Conservation (phyloP, 2,329 filamentous ascomycete species). For the Fusarium hostae region DNA sequence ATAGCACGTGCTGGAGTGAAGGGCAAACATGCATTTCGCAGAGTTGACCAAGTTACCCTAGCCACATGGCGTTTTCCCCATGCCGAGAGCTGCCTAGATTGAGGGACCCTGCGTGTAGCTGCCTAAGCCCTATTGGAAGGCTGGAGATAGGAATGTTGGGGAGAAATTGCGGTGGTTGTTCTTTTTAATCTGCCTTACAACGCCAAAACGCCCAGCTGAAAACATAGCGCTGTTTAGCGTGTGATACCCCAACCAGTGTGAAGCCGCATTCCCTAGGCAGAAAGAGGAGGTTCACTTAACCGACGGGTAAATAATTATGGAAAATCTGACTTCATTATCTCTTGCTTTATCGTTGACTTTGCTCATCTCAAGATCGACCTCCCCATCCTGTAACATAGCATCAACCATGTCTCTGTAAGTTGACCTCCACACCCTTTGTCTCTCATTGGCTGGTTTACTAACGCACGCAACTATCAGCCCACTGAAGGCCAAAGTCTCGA, state of each 20-base stretch:
- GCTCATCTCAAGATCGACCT: neutral
- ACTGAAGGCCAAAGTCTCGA: slow-evolving; percentile 54
- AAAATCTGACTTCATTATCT: neutral
- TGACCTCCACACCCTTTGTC: neutral
- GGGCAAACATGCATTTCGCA: neutral
- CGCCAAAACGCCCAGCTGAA: slow-evolving; percentile 43
- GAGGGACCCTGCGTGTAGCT: neutral
- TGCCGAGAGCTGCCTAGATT: neutral
- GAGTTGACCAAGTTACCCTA: neutral
- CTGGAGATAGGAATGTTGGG: neutral
- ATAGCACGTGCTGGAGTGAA: neutral
- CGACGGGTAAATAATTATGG: neutral
- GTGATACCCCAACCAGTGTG: neutral
- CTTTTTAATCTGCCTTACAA: slow-evolving; percentile 21
- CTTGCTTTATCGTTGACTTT: neutral
- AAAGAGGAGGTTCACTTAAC: neutral
- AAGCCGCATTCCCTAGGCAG: neutral
- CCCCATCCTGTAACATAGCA: neutral
- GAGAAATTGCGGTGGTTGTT: slow-evolving; percentile 7
- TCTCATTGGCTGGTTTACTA: neutral
- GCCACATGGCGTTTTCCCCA: neutral
- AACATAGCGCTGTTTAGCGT: slow-evolving; percentile 33
- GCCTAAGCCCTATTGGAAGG: neutral
- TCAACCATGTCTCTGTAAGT: slow-evolving; percentile 17
- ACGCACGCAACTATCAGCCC: slow-evolving; percentile 48